Conservation (phyloP, 1,139 yeast species). For the Kurtzmaniella quercitrusa region DNA sequence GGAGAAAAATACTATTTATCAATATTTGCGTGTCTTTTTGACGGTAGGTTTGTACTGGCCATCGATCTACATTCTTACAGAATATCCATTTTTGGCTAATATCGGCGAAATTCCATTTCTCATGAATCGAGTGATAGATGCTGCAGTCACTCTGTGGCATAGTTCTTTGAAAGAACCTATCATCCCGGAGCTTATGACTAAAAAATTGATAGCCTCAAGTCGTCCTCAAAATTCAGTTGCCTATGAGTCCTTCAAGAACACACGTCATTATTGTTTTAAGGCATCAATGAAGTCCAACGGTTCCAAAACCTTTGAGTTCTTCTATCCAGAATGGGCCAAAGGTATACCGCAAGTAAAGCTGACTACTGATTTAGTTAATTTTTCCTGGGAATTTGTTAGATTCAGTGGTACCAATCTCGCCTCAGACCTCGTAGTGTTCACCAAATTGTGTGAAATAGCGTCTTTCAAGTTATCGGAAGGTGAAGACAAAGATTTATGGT, state of each 20-base stretch:
- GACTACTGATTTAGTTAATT: constrained; percentile 41
- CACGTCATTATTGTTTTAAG: constrained; percentile 26
- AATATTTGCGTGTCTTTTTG: constrained; percentile 52
- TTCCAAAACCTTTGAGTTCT: constrained; percentile 38
- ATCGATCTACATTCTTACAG: constrained; percentile 53
- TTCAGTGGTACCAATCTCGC: constrained; percentile 60
- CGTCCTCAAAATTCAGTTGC: constrained; percentile 30
- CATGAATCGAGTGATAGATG: constrained; percentile 47
- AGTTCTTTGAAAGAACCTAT: constrained; percentile 10
- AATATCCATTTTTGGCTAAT: constrained; percentile 60
- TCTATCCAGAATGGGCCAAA: constrained; percentile 49
- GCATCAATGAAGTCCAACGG: constrained; percentile 26
- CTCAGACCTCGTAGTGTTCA: constrained; percentile 43
- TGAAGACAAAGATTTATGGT: constrained; percentile 45
- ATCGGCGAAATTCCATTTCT: constrained; percentile 52
- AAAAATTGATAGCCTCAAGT: constrained; percentile 24
- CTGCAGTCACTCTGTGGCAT: constrained; percentile 51
- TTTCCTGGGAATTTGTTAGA: constrained; percentile 47
- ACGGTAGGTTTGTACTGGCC: constrained; percentile 65
- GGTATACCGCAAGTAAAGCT: constrained; percentile 34
- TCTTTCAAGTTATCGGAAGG: constrained; percentile 27
- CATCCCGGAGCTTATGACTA: constrained; percentile 2
- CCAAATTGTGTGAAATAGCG: constrained; percentile 62
- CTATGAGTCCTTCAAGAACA: constrained; percentile 21
- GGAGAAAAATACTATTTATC: constrained; percentile 23